Percentiles rank a stretch among this genome's conserved stretches.
phyloP scores from a whole-genome alignment of 768 basidiomycete genomes.

The Phallus indusiatus region DNA sequence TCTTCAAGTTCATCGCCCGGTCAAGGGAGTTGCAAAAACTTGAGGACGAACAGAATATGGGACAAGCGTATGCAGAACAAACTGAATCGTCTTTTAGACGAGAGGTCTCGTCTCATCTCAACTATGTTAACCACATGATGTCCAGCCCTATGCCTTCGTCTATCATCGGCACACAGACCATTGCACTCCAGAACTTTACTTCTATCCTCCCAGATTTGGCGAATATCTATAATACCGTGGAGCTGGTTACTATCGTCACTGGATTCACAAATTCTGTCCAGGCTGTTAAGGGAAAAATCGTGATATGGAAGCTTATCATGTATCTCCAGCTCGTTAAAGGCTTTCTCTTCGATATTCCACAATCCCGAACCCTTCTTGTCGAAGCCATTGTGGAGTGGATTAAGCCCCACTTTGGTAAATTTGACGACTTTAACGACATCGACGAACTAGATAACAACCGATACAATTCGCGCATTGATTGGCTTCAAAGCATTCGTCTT shows the following conservation, averaged over 20 bases:
- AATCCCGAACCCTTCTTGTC: slow-evolving; percentile 70
- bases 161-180: slow-evolving; percentile 94
- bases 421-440: slow-evolving; percentile 67
- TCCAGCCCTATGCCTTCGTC: slow-evolving; percentile 61
- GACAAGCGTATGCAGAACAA: slow-evolving; percentile 77
- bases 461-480: slow-evolving; percentile 71
- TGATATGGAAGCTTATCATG: slow-evolving; percentile 91
- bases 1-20: slow-evolving; percentile 91
- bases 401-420: slow-evolving; percentile 88
- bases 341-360: slow-evolving; percentile 75
- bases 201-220: slow-evolving; percentile 83
- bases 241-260: slow-evolving; percentile 80
- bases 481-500: slow-evolving; percentile 87
- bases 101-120: slow-evolving; percentile 68
- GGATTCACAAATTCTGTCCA: slow-evolving; percentile 80
- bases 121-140: slow-evolving; percentile 87
- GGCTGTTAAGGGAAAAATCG: slow-evolving; percentile 72
- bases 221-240: slow-evolving; percentile 69
- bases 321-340: slow-evolving; percentile 86
- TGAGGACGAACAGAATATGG: slow-evolving; percentile 64
- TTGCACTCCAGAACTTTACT: slow-evolving; percentile 88
- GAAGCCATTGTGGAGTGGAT: slow-evolving; percentile 90
- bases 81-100: slow-evolving; percentile 77
- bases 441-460: slow-evolving; percentile 57
- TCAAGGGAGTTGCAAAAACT: slow-evolving; percentile 80